Evolutionary conservation across 495 filamentous ascomycete genomes (phyloP).

Genomic region (Lophiostoma macrostomum): DNA sequence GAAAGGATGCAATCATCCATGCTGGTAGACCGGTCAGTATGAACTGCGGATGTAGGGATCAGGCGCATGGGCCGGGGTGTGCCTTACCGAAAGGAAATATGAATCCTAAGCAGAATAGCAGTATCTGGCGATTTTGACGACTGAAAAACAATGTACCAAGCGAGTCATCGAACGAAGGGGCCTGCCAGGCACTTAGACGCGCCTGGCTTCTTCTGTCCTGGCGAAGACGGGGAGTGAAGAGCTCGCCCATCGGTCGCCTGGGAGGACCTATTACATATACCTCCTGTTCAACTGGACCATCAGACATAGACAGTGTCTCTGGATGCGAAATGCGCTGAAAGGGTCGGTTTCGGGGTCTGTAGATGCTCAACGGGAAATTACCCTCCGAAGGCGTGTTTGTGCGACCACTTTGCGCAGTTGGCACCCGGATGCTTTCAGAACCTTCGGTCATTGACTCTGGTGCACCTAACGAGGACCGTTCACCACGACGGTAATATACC

Average conservation of each 20-base stretch:
- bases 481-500: constrained; percentile 37
- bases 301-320: constrained; percentile 25
- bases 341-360: constrained; percentile 39
- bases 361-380: constrained; percentile 42
- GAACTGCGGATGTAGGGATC: neutral
- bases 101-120: constrained; percentile 87
- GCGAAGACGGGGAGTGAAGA: constrained; percentile 74
- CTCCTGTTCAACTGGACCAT: constrained; percentile 19
- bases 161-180: constrained; percentile 66
- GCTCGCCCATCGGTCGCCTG: constrained; percentile 8
- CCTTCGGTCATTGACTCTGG: constrained; percentile 25
- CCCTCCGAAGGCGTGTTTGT: constrained; percentile 35
- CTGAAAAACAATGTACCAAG: constrained; percentile 58
- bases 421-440: constrained; percentile 23
- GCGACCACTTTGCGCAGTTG: constrained; percentile 30
- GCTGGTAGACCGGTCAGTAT: constrained; percentile 43
- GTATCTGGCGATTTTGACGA: constrained; percentile 73
- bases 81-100: constrained; percentile 73
- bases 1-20: constrained; percentile 81
- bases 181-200: constrained; percentile 49
- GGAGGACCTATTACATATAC: constrained; percentile 27
- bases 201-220: constrained; percentile 56
- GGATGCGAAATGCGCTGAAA: constrained; percentile 21
- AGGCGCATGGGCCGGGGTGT: neutral
- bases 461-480: constrained; percentile 34